Percentiles rank a stretch among this genome's conserved stretches.
These are phyloP conservation scores for Combretum micranthum DNA, from an alignment of 345 rosid genomes.

Conservation along the genomic window DNA sequence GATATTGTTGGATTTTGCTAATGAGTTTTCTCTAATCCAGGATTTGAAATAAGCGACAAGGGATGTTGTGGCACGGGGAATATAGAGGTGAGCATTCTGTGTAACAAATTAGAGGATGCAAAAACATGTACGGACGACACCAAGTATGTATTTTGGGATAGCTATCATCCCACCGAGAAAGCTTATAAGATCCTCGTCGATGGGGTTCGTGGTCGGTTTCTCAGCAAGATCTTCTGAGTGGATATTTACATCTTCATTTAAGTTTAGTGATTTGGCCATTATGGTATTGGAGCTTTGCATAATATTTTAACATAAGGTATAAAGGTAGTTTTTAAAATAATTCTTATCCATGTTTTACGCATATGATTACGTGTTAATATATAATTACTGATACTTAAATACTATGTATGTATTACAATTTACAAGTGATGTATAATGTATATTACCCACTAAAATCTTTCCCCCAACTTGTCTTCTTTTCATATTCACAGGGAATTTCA, in stretches of 20 bases:
- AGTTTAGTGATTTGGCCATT: neutral
- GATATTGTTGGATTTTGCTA: too few species aligned
- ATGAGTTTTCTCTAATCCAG: constrained; percentile 14
- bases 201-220: neutral
- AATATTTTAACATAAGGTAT: too few species aligned
- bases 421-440: too few species aligned
- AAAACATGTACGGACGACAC: constrained; percentile 35
- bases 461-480: too few species aligned
- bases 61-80: constrained; percentile 81
- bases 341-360: too few species aligned
- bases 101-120: constrained; percentile 26
- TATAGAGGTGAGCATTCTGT: constrained; percentile 44
- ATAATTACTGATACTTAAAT: too few species aligned
- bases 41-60: constrained; percentile 40
- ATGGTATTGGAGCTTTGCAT: neutral
- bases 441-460: too few species aligned
- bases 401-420: too few species aligned
- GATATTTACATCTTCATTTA: neutral
- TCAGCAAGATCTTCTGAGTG: neutral
- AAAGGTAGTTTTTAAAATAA: too few species aligned
- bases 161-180: constrained; percentile 66
- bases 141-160: constrained; percentile 64
- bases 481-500: too few species aligned
- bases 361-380: too few species aligned
- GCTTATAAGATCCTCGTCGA: constrained; percentile 28